Evolutionary conservation across 805 yeast species (phyloP).

Genomic region (Yamadazyma scolyti): DNA sequence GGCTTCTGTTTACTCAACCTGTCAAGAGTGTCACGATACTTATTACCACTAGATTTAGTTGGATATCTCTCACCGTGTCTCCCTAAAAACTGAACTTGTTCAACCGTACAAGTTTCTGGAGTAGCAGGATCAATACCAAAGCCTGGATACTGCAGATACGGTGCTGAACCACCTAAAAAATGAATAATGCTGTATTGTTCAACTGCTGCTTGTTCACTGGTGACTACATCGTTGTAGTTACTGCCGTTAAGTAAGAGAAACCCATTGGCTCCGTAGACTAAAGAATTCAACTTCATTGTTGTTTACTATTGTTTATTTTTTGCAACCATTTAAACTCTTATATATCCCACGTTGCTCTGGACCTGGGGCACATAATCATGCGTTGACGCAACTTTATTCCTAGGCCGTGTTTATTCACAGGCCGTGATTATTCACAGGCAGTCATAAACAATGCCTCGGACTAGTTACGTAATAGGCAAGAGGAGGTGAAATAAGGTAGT

Average conservation of each 20-base stretch:
- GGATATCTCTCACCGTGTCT: constrained; percentile 78
- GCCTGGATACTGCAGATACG: constrained; percentile 50
- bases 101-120: constrained; percentile 48
- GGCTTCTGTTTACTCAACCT: constrained; percentile 20
- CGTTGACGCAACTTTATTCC: too few species aligned
- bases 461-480: too few species aligned
- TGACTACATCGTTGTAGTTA: constrained; percentile 13
- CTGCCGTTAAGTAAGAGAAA: neutral
- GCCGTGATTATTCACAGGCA: too few species aligned
- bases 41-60: constrained; percentile 22
- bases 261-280: neutral
- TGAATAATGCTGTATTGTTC: constrained; percentile 48
- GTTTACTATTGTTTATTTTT: too few species aligned
- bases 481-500: too few species aligned
- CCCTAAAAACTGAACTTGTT: constrained; percentile 66
- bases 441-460: too few species aligned
- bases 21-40: constrained; percentile 18
- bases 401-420: too few species aligned
- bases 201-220: constrained; percentile 34
- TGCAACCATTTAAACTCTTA: too few species aligned
- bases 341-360: too few species aligned
- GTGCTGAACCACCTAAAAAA: constrained; percentile 53
- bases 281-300: neutral
- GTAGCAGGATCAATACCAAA: constrained; percentile 47
- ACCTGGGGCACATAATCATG: too few species aligned